Percentiles rank a stretch among this genome's conserved stretches.
These are phyloP conservation scores for Xylaria sp. DNA, from an alignment of 2,329 filamentous ascomycete species.

Conservation along the genomic window DNA sequence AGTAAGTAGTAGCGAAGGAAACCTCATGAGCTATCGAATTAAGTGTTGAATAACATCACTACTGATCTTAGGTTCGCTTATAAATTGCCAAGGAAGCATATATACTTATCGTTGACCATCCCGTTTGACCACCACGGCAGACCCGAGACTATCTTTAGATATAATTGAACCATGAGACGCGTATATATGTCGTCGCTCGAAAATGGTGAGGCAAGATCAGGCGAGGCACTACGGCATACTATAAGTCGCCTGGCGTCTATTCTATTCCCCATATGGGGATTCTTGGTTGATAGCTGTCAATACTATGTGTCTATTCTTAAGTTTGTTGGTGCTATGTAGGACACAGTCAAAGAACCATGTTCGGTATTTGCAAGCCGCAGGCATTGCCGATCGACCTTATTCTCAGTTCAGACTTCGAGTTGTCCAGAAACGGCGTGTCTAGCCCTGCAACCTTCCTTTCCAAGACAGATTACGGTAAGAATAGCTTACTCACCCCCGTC, in stretches of 20 bases:
- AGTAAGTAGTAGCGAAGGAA: neutral
- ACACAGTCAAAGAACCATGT: conserved; percentile 16
- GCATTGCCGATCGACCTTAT: conserved; percentile 29
- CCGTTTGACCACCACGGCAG: neutral
- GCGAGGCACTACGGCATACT: neutral
- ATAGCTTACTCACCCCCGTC: conserved; percentile 25
- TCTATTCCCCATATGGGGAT: neutral
- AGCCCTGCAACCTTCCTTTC: conserved; percentile 27
- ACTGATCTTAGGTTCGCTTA: neutral
- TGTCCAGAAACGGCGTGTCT: conserved; percentile 23
- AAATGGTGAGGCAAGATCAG: neutral
- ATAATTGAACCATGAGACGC: neutral
- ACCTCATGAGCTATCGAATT: neutral
- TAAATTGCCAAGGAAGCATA: neutral
- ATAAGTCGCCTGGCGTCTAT: neutral
- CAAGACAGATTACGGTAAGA: conserved; percentile 26
- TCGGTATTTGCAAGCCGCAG: conserved; percentile 25
- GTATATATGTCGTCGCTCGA: neutral
- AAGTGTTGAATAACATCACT: neutral
- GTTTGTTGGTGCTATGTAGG: no score
- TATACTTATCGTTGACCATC: neutral
- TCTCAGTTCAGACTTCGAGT: neutral
- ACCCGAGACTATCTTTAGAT: neutral
- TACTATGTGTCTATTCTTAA: conserved; percentile 20
- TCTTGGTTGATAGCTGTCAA: neutral